phyloP scores from a whole-genome alignment of 306 rosid species.

The Albizia julibrissin region DNA sequence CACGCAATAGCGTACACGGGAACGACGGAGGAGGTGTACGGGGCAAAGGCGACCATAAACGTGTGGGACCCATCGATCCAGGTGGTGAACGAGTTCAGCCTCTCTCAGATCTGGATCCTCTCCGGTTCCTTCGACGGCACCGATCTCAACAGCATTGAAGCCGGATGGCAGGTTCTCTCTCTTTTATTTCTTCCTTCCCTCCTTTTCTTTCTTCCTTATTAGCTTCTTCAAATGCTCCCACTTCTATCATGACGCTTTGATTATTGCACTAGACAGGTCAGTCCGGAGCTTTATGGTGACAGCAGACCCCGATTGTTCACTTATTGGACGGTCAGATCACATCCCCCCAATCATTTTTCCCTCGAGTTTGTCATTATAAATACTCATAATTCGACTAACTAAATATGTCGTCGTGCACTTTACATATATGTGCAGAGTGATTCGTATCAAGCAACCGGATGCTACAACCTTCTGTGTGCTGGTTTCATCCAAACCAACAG shows the following conservation, averaged over 20 bases:
- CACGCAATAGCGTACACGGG: slow-evolving; percentile 92
- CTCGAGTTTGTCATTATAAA: no score
- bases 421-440: slow-evolving; percentile 57
- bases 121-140: slow-evolving; percentile 94
- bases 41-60: slow-evolving; percentile 87
- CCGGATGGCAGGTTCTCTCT: slow-evolving; percentile 94
- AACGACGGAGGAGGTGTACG: slow-evolving; percentile 66
- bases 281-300: slow-evolving; percentile 99
- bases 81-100: slow-evolving; percentile 83
- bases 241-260: slow-evolving; percentile 55
- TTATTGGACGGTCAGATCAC: slow-evolving; percentile 86
- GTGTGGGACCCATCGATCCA: slow-evolving; percentile 89
- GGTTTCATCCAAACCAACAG: slow-evolving; percentile 89
- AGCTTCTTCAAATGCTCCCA: neutral
- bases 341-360: neutral
- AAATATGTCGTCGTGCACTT: neutral
- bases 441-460: slow-evolving; percentile 83
- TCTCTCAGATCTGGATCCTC: slow-evolving; percentile 88
- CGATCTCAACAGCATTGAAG: slow-evolving; percentile 98
- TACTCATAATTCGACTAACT: no score
- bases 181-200: neutral
- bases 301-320: slow-evolving; percentile 93
- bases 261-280: slow-evolving; percentile 98
- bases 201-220: neutral
- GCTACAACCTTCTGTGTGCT: slow-evolving; percentile 90